These are phyloP conservation scores for Posidonia oceanica DNA, from an alignment of 116 monocot species.

Conservation along the genomic window DNA sequence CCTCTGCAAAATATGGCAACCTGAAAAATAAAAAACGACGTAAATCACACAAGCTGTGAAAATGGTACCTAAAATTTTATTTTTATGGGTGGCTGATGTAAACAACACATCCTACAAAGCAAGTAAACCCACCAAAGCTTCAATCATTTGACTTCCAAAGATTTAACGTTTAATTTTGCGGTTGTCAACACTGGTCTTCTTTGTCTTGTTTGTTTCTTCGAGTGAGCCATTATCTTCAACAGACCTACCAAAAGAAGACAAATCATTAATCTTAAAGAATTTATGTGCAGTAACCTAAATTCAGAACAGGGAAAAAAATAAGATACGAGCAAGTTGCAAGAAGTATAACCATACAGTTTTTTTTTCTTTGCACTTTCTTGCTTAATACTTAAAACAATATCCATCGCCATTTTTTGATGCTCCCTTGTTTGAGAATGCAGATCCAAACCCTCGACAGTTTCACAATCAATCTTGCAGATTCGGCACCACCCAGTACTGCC, in stretches of 20 bases:
- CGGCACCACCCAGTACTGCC: constrained; percentile 62
- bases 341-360: constrained; percentile 27
- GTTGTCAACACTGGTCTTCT: constrained; percentile 26
- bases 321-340: not conserved
- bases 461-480: constrained; percentile 84
- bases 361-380: constrained; percentile 49
- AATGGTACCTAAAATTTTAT: not conserved
- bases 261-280: not conserved
- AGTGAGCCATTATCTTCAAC: constrained; percentile 18
- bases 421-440: constrained; percentile 79
- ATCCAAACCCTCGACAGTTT: constrained; percentile 67
- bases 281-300: not conserved
- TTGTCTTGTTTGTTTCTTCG: constrained; percentile 30
- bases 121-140: constrained; percentile 9
- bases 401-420: constrained; percentile 87
- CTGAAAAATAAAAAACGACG: constrained; percentile 9
- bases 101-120: not conserved
- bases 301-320: not conserved
- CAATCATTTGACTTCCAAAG: not conserved
- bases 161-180: constrained; percentile 12
- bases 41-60: constrained; percentile 1
- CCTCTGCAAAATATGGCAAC: not conserved
- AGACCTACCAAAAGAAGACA: constrained; percentile 9
- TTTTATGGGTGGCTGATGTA: not conserved
- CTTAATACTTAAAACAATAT: constrained; percentile 71